These are phyloP conservation scores for Aspergillus sp. DNA, from an alignment of 2,329 filamentous ascomycete species.

Conservation along the genomic window DNA sequence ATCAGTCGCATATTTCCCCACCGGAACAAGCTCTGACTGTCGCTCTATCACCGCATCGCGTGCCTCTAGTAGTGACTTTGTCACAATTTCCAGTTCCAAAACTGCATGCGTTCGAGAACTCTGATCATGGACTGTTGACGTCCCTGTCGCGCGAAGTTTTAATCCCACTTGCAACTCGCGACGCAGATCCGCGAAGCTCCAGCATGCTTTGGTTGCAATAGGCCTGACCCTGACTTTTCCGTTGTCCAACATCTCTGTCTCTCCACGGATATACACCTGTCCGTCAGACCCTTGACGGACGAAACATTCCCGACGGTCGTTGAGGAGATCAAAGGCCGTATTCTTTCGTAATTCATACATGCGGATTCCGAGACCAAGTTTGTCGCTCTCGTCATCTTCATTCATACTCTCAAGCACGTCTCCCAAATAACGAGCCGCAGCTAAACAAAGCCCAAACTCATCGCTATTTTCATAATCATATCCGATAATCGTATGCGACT, in stretches of 20 bases:
- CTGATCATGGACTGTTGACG: conserved; percentile 40
- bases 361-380: conserved; percentile 34
- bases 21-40: conserved; percentile 42
- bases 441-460: conserved; percentile 34
- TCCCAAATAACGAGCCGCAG: conserved; percentile 28
- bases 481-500: conserved; percentile 41
- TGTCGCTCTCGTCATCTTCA: neutral
- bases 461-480: conserved; percentile 33
- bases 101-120: conserved; percentile 44
- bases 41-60: conserved; percentile 36
- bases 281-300: conserved; percentile 40
- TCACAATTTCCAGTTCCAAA: conserved; percentile 41
- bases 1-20: conserved; percentile 40
- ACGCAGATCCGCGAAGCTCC: conserved; percentile 30
- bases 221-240: conserved; percentile 41
- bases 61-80: conserved; percentile 28
- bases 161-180: conserved; percentile 25
- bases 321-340: conserved; percentile 39
- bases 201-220: conserved; percentile 24
- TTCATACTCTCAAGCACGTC: conserved; percentile 22
- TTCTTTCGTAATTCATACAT: conserved; percentile 42
- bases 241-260: conserved; percentile 36
- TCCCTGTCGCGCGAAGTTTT: conserved; percentile 26
- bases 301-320: conserved; percentile 33
- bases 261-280: conserved; percentile 36